Evolutionary conservation across 202 grass and related monocot genomes (phyloP), one percentile per base, ranked within the genome.

Genomic region (Hordeum pubiflorum): DNA sequence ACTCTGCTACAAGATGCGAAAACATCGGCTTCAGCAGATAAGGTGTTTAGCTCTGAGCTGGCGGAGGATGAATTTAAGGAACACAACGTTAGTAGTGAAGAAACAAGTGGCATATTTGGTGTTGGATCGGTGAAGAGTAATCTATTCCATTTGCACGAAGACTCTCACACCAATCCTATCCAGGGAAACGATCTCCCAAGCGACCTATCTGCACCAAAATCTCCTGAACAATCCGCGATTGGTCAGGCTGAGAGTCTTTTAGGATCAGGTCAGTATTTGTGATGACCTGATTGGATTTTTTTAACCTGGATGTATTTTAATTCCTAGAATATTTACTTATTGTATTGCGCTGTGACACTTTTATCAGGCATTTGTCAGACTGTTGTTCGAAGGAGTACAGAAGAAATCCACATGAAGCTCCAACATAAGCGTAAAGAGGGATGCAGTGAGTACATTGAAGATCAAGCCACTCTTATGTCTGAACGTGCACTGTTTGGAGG

Each of bases 291-390:
- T 33, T 27, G 26, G 37, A 43, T 32, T 29, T 44, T 59, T 33
- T 37, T 5, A 14, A 39, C n/a, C 57, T n/a, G 0, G 52, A 58
- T 34, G 14, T 15, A 11, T 39, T 58, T 26, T 20, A 69, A n/a
- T 58, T 38, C 11, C 29, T 58, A 46, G 27, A 72, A 22, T 0
- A 23, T 22, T 76, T 85, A 29, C 37, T 74, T 58, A 66, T 46
- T 7, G 0, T 33, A 72, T 72, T 31, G 21, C 4, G 50, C 69
- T 34, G 69, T 38, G 54, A 37, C 69, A 60, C 7, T 66, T 75
- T 7, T 63, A 4, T 55, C 65, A 83, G 81, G 72, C 52, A 57
- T 58, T 41, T 57, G 44, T 76, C 60, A 76, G 41, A 17, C 81
- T 68, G 3, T 23, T 12, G 57, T 22, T 22, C 57, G 5, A 26